A percentile compares a stretch with the other conserved stretches of the same genome.
Conservation (phyloP, 2,329 filamentous ascomycete genomes). For the Botrytis elliptica region DNA sequence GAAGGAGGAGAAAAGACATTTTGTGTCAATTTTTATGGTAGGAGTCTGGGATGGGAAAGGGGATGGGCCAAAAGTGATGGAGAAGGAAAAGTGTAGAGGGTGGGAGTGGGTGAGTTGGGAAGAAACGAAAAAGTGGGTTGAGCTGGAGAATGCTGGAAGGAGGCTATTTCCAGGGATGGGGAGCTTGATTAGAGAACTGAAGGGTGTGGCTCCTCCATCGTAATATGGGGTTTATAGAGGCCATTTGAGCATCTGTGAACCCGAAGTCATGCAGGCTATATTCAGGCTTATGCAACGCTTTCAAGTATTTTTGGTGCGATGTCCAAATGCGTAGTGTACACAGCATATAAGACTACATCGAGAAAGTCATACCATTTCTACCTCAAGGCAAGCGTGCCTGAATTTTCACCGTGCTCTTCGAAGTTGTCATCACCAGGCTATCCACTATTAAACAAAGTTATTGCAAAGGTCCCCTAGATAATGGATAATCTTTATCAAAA, state of each 20-base stretch:
- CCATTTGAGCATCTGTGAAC: too few species aligned
- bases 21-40: constrained; percentile 69
- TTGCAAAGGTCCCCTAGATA: not conserved
- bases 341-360: not conserved
- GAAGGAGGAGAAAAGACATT: constrained; percentile 49
- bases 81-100: constrained; percentile 51
- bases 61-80: constrained; percentile 52
- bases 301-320: not conserved
- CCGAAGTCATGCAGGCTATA: not conserved
- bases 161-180: constrained; percentile 11
- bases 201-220: not conserved
- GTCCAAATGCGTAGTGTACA: not conserved
- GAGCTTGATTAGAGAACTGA: not conserved
- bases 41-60: constrained; percentile 46
- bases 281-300: not conserved
- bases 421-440: not conserved
- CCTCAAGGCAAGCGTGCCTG: not conserved
- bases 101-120: constrained; percentile 47
- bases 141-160: not conserved
- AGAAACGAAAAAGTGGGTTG: constrained; percentile 4
- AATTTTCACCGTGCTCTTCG: not conserved
- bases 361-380: not conserved
- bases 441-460: not conserved
- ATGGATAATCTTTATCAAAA: not conserved
- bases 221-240: not conserved